Evolutionary conservation across 2,329 filamentous ascomycete genomes (phyloP), one percentile per base, ranked within the genome.

Genomic region (Beauveria varroae): DNA sequence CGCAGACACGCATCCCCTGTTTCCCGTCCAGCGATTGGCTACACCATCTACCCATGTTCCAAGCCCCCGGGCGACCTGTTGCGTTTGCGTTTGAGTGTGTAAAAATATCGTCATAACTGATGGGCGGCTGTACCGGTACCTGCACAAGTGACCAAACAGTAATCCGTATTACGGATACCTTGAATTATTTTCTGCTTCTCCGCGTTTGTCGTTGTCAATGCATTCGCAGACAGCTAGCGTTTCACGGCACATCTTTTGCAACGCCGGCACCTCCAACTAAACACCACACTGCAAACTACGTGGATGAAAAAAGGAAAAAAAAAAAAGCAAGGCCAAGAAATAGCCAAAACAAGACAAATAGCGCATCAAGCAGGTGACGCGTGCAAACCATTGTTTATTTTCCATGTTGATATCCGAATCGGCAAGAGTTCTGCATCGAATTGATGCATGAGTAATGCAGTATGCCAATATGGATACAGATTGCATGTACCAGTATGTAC

Each of bases 371-470:
- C 12, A 20, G 24, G 34, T 46, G 54, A 20, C 41, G 43, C 37
- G n/a, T 10, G 28, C 52, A 30, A 28, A 8, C 24, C 20, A 5
- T 10, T 26, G 14, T 22, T 22, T 22, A 52, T 18, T 41, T 51
- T 37, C 12, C 14, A 14, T 58, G 46, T 58, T 51, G 46, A 49
- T 50, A 8, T 41, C 16, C 43, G 22, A 18, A 37, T 12, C 26
- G 43, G 44, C 41, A 58, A 57, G 46, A 51, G 37, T 51, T 59
- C 57, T 52, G 37, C 57, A 59, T 28, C 47, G 40, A 59, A 52
- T 49, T 41, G 55, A 37, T 59, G 56, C 57, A 51, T 52, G 34
- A 30, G 30, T 58, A 40, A 34, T 41, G 22, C 43, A 47, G n/a
- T 28, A 47, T 26, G n/a, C 10, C 9, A 10, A 14, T 30, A 34